Percentiles rank a stretch among this genome's conserved stretches.
Conservation (phyloP, 140 eudicot genomes). For the Anethum foeniculum region DNA sequence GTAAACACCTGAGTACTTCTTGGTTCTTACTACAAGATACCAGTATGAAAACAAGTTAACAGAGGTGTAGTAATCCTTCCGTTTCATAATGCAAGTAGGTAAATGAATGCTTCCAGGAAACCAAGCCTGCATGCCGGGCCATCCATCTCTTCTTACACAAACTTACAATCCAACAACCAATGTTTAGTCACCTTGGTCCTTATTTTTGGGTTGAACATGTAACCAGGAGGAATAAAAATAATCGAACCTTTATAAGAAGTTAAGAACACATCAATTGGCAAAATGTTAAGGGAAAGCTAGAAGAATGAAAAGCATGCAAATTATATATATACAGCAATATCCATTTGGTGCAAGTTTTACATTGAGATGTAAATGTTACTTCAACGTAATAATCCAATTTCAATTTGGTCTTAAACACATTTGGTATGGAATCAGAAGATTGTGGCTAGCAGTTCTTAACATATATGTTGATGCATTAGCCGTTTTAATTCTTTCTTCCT, state of each 20-base stretch:
- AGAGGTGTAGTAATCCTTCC: neutral
- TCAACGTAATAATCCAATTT: no score
- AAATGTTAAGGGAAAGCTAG: neutral
- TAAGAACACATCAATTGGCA: neutral
- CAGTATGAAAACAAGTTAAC: neutral
- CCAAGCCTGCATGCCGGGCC: neutral
- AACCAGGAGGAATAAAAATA: neutral
- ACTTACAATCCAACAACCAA: neutral
- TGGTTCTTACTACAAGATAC: neutral
- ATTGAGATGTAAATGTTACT: neutral
- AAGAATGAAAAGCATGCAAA: neutral
- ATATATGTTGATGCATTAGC: no score
- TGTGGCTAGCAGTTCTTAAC: no score
- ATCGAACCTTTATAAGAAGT: neutral
- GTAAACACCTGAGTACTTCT: neutral
- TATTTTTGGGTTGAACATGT: neutral
- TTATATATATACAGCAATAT: neutral
- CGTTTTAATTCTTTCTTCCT: no score
- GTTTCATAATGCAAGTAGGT: neutral
- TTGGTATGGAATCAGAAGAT: no score
- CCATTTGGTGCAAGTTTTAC: neutral
- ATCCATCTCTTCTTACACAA: neutral
- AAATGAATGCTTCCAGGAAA: neutral
- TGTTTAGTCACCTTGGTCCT: neutral
- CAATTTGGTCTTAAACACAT: no score